Evolutionary conservation across 2,329 filamentous ascomycete species (phyloP), one percentile per base, ranked within the genome.

Genomic region (Harringtonia aguacate): DNA sequence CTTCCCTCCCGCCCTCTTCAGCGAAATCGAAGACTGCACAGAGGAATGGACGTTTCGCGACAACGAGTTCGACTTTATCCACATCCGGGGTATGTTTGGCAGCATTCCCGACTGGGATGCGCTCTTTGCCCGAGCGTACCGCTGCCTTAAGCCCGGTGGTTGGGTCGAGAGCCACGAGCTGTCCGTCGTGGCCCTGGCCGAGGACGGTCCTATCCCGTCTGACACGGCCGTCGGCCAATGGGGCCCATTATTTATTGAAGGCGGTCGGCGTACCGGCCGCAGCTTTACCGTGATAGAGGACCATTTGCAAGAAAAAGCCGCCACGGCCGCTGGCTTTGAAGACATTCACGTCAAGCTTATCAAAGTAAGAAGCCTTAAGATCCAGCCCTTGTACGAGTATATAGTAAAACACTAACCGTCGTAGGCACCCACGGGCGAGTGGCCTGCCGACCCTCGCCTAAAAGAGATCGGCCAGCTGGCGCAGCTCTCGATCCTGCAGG

Each of bases 11-110:
- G 59, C 60, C 28, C 28, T 24, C 36, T 20, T 10, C 21, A 20
- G 55, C 42, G 52, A 79, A 47, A 70, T 82, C 37, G 79, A 83
- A 53, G 77, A 84, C 53, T 72, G 74, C 35, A 74, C 74, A 47
- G 65, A 54, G 6, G 59, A 60, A 0, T 69, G 65, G 64, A 77
- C 62, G 58, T 75, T 61, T 54, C 22, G 45, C 48, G 69, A 47
- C 50, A 64, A 46, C 46, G 46, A 48, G 17, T 73, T 77, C 52
- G 77, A 81, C 58, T 77, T 69, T 52, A 69, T 81, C 46, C 76
- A 79, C 55, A 70, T 70, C 7, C 68, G 70, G 39, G 62, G 72
- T 48, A 60, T 79, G 50, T 58, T 67, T 3, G 75, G 76, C 33
- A 66, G 67, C 46, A 67, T 78, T 47, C 55, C 62, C 5, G 73